These are phyloP conservation scores for Beauveria bassiana DNA, from an alignment of 2,329 filamentous ascomycete species.

Conservation along the genomic window DNA sequence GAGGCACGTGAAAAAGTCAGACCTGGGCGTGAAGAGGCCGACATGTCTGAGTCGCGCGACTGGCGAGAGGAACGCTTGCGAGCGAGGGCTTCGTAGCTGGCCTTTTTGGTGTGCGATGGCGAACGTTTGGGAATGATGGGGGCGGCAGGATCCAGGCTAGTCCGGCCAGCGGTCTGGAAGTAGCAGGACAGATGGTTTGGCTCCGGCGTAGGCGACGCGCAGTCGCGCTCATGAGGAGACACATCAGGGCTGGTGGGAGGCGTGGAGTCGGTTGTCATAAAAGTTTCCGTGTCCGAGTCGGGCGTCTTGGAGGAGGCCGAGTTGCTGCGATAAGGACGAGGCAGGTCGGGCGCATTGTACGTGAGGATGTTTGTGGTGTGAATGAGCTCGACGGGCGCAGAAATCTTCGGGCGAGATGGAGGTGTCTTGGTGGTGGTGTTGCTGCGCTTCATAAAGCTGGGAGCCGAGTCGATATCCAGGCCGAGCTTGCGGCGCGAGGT, in stretches of 20 bases:
- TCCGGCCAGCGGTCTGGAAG: slow-evolving; percentile 44
- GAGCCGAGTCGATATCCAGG: slow-evolving; percentile 37
- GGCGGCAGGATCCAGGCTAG: slow-evolving; percentile 38
- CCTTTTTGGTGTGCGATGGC: slow-evolving; percentile 82
- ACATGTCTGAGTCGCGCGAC: slow-evolving; percentile 45
- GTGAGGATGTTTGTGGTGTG: slow-evolving; percentile 96
- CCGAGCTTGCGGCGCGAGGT: slow-evolving; percentile 57
- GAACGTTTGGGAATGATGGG: slow-evolving; percentile 71
- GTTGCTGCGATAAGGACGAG: slow-evolving; percentile 40
- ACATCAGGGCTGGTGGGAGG: slow-evolving; percentile 64
- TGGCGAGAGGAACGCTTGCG: slow-evolving; percentile 55
- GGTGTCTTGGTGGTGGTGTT: slow-evolving; percentile 41
- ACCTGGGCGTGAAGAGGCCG: slow-evolving; percentile 49
- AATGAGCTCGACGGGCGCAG: slow-evolving; percentile 74
- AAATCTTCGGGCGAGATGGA: slow-evolving; percentile 64
- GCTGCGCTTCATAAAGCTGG: slow-evolving; percentile 32
- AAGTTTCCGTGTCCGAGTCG: slow-evolving; percentile 61
- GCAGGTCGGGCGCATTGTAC: slow-evolving; percentile 85
- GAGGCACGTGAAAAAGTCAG: slow-evolving; percentile 50
- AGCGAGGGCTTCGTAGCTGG: slow-evolving; percentile 64
- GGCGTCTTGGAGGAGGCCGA: slow-evolving; percentile 49
- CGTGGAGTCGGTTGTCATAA: slow-evolving; percentile 39
- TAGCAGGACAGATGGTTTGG: slow-evolving; percentile 63
- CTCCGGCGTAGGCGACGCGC: slow-evolving; percentile 49
- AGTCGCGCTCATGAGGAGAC: slow-evolving; percentile 41